phyloP scores from a whole-genome alignment of 306 rosid genomes.

The Cercis canadensis region DNA sequence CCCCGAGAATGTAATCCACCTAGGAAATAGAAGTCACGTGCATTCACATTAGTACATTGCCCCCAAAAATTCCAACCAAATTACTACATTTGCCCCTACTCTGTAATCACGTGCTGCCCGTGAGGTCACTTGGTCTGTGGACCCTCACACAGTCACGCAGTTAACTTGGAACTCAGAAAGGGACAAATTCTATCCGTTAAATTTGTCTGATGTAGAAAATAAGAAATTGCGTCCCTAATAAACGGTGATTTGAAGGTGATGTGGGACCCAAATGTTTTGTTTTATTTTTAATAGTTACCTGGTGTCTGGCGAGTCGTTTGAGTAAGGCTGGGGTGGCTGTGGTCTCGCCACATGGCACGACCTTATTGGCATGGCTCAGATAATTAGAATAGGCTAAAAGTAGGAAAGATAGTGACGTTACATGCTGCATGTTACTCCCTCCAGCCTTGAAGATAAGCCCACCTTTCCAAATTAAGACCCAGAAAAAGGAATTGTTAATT shows the following conservation, averaged over 20 bases:
- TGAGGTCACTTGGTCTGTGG: not conserved
- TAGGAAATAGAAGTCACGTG: conserved; percentile 43
- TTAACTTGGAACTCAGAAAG: conserved; percentile 3
- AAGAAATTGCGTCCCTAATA: conserved; percentile 4
- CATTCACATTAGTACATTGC: conserved; percentile 9
- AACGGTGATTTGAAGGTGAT: conserved; percentile 8
- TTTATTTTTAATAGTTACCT: conserved; percentile 48
- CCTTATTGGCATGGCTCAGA: conserved; percentile 86
- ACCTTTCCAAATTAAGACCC: conserved; percentile 48
- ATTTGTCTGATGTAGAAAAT: conserved; percentile 41
- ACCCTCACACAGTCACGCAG: conserved; percentile 9
- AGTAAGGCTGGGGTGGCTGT: conserved; percentile 78
- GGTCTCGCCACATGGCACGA: conserved; percentile 81
- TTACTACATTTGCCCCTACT: not conserved
- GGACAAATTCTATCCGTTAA: conserved; percentile 67
- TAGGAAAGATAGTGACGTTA: conserved; percentile 88
- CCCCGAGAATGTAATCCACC: conserved; percentile 97
- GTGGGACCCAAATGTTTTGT: conserved; percentile 1
- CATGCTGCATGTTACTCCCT: conserved; percentile 99
- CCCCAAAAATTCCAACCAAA: not conserved
- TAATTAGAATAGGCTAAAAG: conserved; percentile 84
- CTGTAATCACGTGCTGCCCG: not conserved
- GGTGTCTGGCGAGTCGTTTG: conserved; percentile 74
- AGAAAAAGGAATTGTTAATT: conserved; percentile 2
- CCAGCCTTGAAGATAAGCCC: conserved; percentile 94